Percentiles rank a stretch among this genome's conserved stretches.
Conservation (phyloP, 2,329 filamentous ascomycete genomes). For the Xylaria hypoxylon region DNA sequence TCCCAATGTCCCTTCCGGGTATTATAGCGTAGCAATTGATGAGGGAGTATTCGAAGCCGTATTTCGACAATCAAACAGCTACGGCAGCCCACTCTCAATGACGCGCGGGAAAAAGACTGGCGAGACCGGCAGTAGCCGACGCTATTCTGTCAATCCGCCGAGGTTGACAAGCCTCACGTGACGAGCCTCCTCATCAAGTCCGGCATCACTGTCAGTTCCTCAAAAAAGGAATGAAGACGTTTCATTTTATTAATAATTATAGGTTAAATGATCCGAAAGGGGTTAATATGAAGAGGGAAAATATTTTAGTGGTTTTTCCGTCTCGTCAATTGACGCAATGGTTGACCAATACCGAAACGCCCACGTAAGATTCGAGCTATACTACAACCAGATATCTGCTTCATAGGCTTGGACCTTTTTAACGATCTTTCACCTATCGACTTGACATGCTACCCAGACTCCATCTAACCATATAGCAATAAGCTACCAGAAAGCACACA, state of each 20-base stretch:
- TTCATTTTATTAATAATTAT: neutral
- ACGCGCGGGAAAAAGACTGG: conserved; percentile 48
- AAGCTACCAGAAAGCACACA: conserved; percentile 32
- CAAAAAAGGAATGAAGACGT: no score
- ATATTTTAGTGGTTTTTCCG: neutral
- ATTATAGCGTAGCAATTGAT: conserved; percentile 14
- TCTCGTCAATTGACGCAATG: neutral
- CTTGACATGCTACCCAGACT: conserved; percentile 45
- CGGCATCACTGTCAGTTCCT: neutral
- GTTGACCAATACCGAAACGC: neutral
- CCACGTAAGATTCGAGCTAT: neutral
- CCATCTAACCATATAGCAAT: conserved; percentile 44
- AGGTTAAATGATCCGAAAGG: neutral
- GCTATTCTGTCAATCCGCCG: conserved; percentile 31
- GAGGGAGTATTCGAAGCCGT: conserved; percentile 4
- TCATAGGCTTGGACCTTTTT: neutral
- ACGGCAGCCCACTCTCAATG: conserved; percentile 39
- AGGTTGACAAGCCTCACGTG: conserved; percentile 41
- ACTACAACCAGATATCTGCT: neutral
- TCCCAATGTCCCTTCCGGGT: neutral
- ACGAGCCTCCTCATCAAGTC: neutral
- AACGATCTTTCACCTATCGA: conserved; percentile 15
- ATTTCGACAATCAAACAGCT: conserved; percentile 22
- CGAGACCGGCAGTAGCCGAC: conserved; percentile 51
- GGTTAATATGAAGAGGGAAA: neutral